Evolutionary conservation across 2,329 filamentous ascomycete genomes (phyloP).

Genomic region (Colletotrichum nymphaeae): DNA sequence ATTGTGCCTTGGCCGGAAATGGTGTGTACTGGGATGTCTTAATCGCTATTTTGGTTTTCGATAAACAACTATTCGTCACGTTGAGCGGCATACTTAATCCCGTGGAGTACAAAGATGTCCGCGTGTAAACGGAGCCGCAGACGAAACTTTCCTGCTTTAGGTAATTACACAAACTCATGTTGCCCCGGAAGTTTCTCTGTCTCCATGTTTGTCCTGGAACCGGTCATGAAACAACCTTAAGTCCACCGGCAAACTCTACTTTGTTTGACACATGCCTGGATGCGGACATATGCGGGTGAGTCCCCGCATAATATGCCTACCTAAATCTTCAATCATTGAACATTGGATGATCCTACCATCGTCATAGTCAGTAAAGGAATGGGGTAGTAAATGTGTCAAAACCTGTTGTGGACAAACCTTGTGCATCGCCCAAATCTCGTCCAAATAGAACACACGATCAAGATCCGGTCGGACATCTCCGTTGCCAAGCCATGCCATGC

Average conservation of each 20-base stretch:
- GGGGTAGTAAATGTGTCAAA: not conserved
- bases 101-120: not conserved
- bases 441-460: constrained; percentile 2
- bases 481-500: not conserved
- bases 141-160: not conserved
- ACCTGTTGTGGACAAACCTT: not conserved
- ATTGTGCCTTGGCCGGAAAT: not conserved
- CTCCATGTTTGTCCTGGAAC: not conserved
- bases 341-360: constrained; percentile 6
- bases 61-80: too few relatives aligned
- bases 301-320: not conserved
- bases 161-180: too few relatives aligned
- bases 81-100: not conserved
- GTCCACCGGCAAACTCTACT: not conserved
- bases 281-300: not conserved
- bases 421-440: not conserved
- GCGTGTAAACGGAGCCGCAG: not conserved
- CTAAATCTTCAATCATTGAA: not conserved
- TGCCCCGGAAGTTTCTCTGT: not conserved
- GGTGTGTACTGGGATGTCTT: not conserved
- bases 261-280: not conserved
- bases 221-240: not conserved
- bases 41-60: not conserved
- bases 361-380: not conserved
- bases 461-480: constrained; percentile 2